Conservation (phyloP, 257 asterid species). For the Cynanchum wilfordii region DNA sequence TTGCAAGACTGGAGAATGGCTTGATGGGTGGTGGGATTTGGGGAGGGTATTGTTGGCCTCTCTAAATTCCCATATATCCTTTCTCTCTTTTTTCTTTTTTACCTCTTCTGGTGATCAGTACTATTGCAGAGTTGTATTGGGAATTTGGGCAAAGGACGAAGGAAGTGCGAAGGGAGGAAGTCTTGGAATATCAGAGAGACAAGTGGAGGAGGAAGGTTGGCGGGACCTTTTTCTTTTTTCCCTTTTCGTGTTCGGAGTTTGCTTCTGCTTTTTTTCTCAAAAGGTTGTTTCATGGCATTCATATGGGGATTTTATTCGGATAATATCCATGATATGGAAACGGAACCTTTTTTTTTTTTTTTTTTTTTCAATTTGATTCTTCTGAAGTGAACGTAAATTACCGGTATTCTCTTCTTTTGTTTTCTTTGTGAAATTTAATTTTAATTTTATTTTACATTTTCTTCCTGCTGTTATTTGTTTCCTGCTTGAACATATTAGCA, state of each 20-base stretch:
- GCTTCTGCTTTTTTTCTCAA: neutral
- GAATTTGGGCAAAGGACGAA: neutral
- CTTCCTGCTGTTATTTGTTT: neutral
- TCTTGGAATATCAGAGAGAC: neutral
- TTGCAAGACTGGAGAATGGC: conserved; percentile 45
- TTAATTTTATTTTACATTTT: neutral
- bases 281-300: neutral
- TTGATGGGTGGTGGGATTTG: conserved; percentile 64
- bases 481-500: neutral
- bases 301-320: conserved; percentile 6
- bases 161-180: conserved; percentile 8
- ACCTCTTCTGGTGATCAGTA: neutral
- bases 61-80: conserved; percentile 50
- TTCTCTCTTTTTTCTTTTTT: neutral
- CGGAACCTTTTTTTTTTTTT: conserved; percentile 12
- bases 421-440: neutral
- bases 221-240: neutral
- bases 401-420: neutral
- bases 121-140: too few relatives aligned
- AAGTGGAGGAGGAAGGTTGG: conserved; percentile 10
- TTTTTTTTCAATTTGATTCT: neutral
- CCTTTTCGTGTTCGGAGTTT: conserved; percentile 3
- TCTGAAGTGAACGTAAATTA: neutral
- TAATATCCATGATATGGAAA: conserved; percentile 10
- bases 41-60: conserved; percentile 77